Conservation (phyloP, 768 basidiomycete genomes). For the Collybiopsis luxurians region DNA sequence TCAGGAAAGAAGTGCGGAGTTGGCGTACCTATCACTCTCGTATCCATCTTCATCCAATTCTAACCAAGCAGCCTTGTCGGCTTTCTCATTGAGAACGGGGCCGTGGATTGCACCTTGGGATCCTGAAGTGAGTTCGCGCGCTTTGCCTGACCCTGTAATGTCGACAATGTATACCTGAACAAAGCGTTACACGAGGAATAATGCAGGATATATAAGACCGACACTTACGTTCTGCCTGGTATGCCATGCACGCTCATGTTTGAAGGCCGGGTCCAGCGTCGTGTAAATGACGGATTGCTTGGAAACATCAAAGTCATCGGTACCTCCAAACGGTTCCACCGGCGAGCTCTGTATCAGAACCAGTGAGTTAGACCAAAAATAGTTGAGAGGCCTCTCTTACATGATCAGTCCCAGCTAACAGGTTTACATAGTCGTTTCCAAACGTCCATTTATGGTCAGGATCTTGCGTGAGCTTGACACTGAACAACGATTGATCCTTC, state of each 20-base stretch:
- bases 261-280: constrained; percentile 77
- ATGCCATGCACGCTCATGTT: constrained; percentile 63
- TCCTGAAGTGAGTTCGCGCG: constrained; percentile 76
- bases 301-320: constrained; percentile 78
- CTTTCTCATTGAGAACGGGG: constrained; percentile 67
- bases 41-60: constrained; percentile 87
- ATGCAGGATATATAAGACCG: neutral
- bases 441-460: constrained; percentile 52
- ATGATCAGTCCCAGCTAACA: constrained; percentile 66
- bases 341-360: constrained; percentile 51
- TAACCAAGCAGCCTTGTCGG: constrained; percentile 80
- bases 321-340: constrained; percentile 85
- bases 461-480: constrained; percentile 51
- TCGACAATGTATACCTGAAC: constrained; percentile 67
- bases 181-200: neutral
- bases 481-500: constrained; percentile 72
- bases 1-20: neutral
- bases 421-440: constrained; percentile 50
- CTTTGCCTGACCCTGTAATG: constrained; percentile 45
- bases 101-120: constrained; percentile 78
- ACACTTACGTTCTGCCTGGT: constrained; percentile 78
- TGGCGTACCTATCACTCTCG: constrained; percentile 72
- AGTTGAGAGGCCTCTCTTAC: constrained; percentile 37
- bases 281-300: constrained; percentile 73
- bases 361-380: neutral